A percentile compares a stretch with the other conserved stretches of the same genome.
These are phyloP conservation scores for Aspergillus fijiensis DNA, from an alignment of 2,329 filamentous ascomycete genomes.

Conservation along the genomic window DNA sequence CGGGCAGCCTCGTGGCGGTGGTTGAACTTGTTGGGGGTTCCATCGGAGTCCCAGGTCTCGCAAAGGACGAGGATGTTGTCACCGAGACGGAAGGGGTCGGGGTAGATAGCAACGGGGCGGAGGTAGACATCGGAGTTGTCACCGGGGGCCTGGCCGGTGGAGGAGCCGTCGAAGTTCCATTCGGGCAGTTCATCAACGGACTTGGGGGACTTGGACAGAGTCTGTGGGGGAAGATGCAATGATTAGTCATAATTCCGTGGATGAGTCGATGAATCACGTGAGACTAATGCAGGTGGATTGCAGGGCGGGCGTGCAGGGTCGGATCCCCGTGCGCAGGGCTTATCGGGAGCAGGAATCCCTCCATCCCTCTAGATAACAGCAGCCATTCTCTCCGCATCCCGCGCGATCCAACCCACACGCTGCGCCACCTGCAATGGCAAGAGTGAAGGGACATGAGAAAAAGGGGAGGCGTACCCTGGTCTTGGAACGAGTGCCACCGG, in stretches of 20 bases:
- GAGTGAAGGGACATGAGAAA: background rate
- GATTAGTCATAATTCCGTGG: conserved; percentile 2
- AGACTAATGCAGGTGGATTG: conserved; percentile 23
- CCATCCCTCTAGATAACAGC: conserved; percentile 7
- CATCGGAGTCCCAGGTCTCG: conserved; percentile 93
- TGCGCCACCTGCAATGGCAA: background rate
- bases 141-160: conserved; percentile 85
- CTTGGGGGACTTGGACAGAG: conserved; percentile 58
- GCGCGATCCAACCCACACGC: background rate
- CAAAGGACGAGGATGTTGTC: conserved; percentile 93
- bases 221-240: conserved; percentile 47
- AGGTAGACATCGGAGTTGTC: conserved; percentile 98
- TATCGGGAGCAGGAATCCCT: conserved; percentile 20
- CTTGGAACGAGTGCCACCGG: conserved; percentile 85
- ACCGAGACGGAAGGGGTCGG: conserved; percentile 83
- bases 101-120: conserved; percentile 82
- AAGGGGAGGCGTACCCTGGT: conserved; percentile 66
- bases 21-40: conserved; percentile 98
- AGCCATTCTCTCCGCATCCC: background rate
- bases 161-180: conserved; percentile 87
- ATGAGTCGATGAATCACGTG: conserved; percentile 23
- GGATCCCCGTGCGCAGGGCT: conserved; percentile 28
- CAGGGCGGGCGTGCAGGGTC: conserved; percentile 22
- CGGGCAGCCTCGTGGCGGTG: conserved; percentile 87
- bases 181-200: conserved; percentile 67